Base-by-base conservation (phyloP, 1,284 basidiomycete species). In the Gymnopus androsaceus region DNA sequence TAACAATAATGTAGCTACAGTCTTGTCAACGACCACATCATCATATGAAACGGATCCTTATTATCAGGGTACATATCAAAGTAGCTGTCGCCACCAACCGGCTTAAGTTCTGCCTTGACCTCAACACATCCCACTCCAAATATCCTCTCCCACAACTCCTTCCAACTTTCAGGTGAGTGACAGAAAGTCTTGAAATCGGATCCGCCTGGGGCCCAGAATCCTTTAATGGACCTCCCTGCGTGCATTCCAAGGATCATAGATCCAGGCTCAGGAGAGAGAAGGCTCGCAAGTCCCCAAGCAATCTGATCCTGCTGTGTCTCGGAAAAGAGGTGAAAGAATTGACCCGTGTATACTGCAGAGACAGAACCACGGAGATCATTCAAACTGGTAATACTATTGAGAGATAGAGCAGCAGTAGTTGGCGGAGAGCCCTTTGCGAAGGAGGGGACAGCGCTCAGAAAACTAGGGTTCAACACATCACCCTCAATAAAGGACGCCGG, bases 361-460 rank as follows among this genome's bases (percentile, higher is more conserved):
- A 78, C 64, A 52, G 73, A 72, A 4, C 76, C 75, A 41, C 70
- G 73, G 0, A 82, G 71, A 1, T 74, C 73, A n/a, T 68, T 80
- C 41, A 82, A 69, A 15, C 67, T 68, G 3, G 63, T 73, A 25
- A 81, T 49, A 75, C 75, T 58, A 77, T 73, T 27, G 58, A 5
- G 58, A 46, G 8, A 60, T 77, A 66, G 2, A 63, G 59, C 0
- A 66, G 59, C 48, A 9, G 31, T 19, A 6, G 48, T 27, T 12
- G 33, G 12, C n/a, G 44, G 12, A 17, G 51, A 55, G n/a, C 51
- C 31, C 3, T 34, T 45, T 19, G 54, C 55, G n/a, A 47, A 25
- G 0, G 66, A 67, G n/a, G 61, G 50, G 1, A 51, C 56, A 6
- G 66, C 54, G 14, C 57, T 49, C 27, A 74, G 44, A 2, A 71